Conservation (phyloP, 2,329 filamentous ascomycete genomes). For the Sporothrix curviconia region DNA sequence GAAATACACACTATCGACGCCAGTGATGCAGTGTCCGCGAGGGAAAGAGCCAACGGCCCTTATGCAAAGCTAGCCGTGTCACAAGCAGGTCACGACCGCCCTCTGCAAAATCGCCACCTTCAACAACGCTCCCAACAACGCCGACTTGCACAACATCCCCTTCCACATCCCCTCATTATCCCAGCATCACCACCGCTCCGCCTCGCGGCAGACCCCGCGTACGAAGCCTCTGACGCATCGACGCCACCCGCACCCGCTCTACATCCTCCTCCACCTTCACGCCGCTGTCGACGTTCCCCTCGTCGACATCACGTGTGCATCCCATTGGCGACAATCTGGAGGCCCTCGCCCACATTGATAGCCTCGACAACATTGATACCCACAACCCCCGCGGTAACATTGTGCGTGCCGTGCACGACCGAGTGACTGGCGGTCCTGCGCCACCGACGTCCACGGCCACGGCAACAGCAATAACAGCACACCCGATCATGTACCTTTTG, state of each 20-base stretch:
- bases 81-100: neutral
- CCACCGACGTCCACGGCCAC: neutral
- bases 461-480: neutral
- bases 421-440: too few species aligned
- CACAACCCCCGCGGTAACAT: too few species aligned
- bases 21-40: neutral
- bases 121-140: neutral
- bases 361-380: neutral
- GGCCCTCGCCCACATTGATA: neutral
- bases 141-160: neutral
- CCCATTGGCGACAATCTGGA: neutral
- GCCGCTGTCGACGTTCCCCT: conserved; percentile 13
- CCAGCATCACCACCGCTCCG: neutral
- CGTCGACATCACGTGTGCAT: conserved; percentile 11
- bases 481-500: conserved; percentile 1
- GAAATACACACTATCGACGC: too few species aligned
- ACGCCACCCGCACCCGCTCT: conserved; percentile 12
- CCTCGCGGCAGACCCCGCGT: neutral
- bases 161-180: neutral
- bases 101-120: conserved; percentile 3
- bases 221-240: conserved; percentile 12
- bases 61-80: conserved; percentile 4
- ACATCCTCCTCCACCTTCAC: conserved; percentile 13
- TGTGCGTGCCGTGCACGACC: too few species aligned
- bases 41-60: conserved; percentile 1